A percentile compares a stretch with the other conserved stretches of the same genome.
Conservation (phyloP, 2,329 filamentous ascomycete species). For the Penicillium sclerotiorum region DNA sequence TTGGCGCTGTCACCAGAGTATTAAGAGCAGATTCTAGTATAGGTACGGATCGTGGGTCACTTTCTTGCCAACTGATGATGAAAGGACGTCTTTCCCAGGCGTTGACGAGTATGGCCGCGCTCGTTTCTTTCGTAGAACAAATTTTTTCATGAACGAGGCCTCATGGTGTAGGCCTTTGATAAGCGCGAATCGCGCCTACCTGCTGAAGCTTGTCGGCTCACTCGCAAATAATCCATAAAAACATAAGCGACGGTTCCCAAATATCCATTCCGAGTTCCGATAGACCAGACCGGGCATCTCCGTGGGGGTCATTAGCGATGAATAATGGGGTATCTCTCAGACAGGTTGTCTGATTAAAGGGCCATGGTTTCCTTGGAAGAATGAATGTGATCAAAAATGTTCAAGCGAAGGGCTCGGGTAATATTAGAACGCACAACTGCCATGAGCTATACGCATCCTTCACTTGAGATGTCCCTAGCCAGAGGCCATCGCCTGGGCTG, state of each 20-base stretch:
- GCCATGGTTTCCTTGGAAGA: background rate
- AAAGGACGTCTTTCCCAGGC: too few species aligned
- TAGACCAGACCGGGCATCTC: slow-evolving; percentile 27
- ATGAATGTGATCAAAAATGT: background rate
- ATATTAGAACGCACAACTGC: background rate
- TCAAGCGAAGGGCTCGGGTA: background rate
- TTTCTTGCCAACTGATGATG: too few species aligned
- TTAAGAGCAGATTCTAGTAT: too few species aligned
- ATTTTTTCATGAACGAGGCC: too few species aligned
- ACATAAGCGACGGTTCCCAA: slow-evolving; percentile 11
- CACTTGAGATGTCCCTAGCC: background rate
- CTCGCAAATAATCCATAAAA: slow-evolving; percentile 18
- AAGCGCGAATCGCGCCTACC: slow-evolving; percentile 10
- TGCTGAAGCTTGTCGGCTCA: slow-evolving; percentile 13
- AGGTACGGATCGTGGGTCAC: too few species aligned
- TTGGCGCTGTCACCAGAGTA: too few species aligned
- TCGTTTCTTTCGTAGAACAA: too few species aligned
- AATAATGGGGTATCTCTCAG: slow-evolving; percentile 6
- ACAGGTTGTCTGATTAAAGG: background rate
- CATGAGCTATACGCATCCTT: background rate
- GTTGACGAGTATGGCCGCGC: too few species aligned
- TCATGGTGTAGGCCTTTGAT: too few species aligned
- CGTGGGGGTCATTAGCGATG: slow-evolving; percentile 38
- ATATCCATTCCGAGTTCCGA: slow-evolving; percentile 8
- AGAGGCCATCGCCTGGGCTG: background rate